Evolutionary conservation across 352 stramenopile species (phyloP).

Genomic region (Plasmopara muralis): DNA sequence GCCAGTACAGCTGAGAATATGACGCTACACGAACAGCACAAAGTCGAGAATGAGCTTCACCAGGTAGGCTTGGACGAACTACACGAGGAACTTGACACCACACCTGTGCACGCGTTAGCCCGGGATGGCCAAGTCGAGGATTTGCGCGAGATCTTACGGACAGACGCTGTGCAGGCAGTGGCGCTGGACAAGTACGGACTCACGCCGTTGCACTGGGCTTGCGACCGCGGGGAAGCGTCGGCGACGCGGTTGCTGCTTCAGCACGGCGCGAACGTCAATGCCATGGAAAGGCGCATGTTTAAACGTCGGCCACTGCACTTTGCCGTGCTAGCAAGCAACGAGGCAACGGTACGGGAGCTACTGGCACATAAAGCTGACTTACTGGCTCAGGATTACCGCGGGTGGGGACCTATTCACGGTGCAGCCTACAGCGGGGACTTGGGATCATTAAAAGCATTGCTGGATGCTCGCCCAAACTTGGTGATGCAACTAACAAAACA

Average conservation of each 20-base stretch:
- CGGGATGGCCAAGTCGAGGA: slow-evolving; percentile 37
- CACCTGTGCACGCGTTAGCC: slow-evolving; percentile 47
- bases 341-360: slow-evolving; percentile 32
- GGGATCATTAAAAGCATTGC: slow-evolving; percentile 13
- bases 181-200: slow-evolving; percentile 62
- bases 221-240: slow-evolving; percentile 39
- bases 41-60: slow-evolving; percentile 6
- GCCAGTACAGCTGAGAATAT: no score
- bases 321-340: slow-evolving; percentile 35
- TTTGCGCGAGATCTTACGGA: slow-evolving; percentile 31
- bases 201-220: slow-evolving; percentile 66
- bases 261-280: slow-evolving; percentile 36
- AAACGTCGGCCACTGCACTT: slow-evolving; percentile 64
- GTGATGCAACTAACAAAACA: slow-evolving; percentile 18
- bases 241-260: slow-evolving; percentile 31
- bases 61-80: slow-evolving; percentile 59
- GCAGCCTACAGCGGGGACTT: slow-evolving; percentile 41
- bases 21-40: no score
- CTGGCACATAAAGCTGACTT: slow-evolving; percentile 34
- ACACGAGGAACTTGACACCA: slow-evolving; percentile 56
- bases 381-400: slow-evolving; percentile 43
- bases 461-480: slow-evolving; percentile 19
- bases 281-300: slow-evolving; percentile 60
- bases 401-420: slow-evolving; percentile 47
- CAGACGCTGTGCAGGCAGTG: slow-evolving; percentile 23